Evolutionary conservation across 78 protist genomes (phyloP), one percentile per base, ranked within the genome.

Genomic region (Anaeramoeba flamelloides): DNA sequence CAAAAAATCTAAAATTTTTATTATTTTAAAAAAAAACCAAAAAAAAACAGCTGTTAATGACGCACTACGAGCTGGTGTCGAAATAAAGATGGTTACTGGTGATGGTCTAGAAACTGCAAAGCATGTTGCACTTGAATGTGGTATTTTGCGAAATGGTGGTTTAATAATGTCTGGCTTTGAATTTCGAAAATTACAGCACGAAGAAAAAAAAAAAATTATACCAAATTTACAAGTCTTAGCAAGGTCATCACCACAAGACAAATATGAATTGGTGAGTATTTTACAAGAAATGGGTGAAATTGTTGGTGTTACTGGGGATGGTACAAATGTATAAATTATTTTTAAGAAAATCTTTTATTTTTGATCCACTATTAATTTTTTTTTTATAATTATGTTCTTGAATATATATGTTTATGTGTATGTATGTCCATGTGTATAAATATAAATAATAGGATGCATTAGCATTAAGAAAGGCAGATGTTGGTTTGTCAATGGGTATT

Each of bases 61-160:
- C 22, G 93, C 97, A 86, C 85, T 88, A 80, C n/a, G 41, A 3
- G 97, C 98, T 0, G 98, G 98, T 36, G 84, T 96, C 75, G 41
- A 33, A 2, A 96, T 96, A 36, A 85, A 95, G 77, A 96, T 96
- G 99, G 89, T 93, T 8, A 96, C 99, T 0, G 99, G 99, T 53
- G 99, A 96, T 82, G 92, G 93, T 85, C 74, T 92, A 3, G n/a
- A 40, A 30, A 96, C 99, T 0, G 99, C 99, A 40, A 41, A 41
- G 37, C 40, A 40, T 74, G 94, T 95, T 76, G 97, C 96, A 26
- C 8, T 74, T 32, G 87, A 96, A 81, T 92, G 96, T 33, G 94
- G 94, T 76, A 96, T 96, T 79, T 40, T 84, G 79, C 53, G 84
- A 79, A 40, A 74, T 1, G 75, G 39, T 77, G 39, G 96, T 89